Conservation (phyloP, 1,284 basidiomycete species). For the Trametes versicolor region DNA sequence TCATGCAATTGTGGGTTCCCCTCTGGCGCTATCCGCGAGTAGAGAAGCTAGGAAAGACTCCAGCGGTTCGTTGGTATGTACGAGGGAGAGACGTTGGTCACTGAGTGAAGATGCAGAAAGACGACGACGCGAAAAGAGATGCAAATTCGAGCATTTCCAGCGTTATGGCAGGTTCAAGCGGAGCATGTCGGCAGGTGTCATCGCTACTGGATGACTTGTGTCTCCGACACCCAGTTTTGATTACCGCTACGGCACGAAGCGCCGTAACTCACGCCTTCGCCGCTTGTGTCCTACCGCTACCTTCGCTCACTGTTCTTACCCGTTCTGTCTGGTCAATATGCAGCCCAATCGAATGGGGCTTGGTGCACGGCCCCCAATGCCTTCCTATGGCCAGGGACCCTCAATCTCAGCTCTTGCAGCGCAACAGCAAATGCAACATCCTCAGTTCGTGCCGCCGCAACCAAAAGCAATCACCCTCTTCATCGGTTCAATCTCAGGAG, state of each 20-base stretch:
- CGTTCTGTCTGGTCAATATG: constrained; percentile 51
- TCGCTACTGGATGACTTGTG: too few relatives aligned
- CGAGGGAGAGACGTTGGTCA: background rate
- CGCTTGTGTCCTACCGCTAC: background rate
- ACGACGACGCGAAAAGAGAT: too few relatives aligned
- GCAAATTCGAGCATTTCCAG: too few relatives aligned
- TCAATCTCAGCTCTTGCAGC: constrained; percentile 88
- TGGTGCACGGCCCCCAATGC: constrained; percentile 84
- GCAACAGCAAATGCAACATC: constrained; percentile 74
- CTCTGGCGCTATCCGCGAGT: background rate
- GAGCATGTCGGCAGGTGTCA: background rate
- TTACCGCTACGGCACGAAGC: background rate
- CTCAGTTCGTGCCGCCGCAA: constrained; percentile 69
- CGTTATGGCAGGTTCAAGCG: too few relatives aligned
- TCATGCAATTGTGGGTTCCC: background rate
- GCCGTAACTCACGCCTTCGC: background rate
- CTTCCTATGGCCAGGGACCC: constrained; percentile 86
- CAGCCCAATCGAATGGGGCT: constrained; percentile 83
- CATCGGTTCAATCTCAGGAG: constrained; percentile 95
- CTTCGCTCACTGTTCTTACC: background rate
- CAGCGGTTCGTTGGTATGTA: background rate
- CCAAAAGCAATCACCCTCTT: constrained; percentile 78
- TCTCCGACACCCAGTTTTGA: background rate
- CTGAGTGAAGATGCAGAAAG: too few relatives aligned
- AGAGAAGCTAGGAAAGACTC: background rate